Evolutionary conservation across 495 filamentous ascomycete species (phyloP).

Genomic region (Thozetella sp.): DNA sequence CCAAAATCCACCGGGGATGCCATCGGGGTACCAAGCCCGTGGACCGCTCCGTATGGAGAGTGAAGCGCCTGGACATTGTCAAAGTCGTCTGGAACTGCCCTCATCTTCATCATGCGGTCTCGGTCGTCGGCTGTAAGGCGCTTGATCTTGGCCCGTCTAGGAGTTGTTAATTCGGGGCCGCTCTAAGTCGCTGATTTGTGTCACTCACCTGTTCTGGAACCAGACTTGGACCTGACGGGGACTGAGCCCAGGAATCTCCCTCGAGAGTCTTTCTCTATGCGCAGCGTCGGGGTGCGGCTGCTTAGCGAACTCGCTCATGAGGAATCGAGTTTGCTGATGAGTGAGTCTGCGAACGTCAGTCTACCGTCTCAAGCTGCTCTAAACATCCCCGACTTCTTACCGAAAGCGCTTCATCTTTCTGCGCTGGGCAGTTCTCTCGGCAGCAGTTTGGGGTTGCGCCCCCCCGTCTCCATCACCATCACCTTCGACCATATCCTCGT

Average conservation of each 20-base stretch:
- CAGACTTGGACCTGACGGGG: constrained; percentile 97
- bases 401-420: constrained; percentile 96
- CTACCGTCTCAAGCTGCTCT: constrained; percentile 8
- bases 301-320: constrained; percentile 97
- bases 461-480: constrained; percentile 40
- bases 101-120: constrained; percentile 90
- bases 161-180: constrained; percentile 28
- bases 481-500: constrained; percentile 50
- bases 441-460: constrained; percentile 62
- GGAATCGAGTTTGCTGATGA: constrained; percentile 93
- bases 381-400: constrained; percentile 39
- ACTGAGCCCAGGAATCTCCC: constrained; percentile 91
- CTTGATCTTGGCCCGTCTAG: constrained; percentile 92
- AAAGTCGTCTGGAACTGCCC: constrained; percentile 89
- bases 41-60: constrained; percentile 66
- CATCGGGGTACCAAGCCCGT: constrained; percentile 55
- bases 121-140: constrained; percentile 90
- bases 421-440: constrained; percentile 75
- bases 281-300: constrained; percentile 95
- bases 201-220: constrained; percentile 92
- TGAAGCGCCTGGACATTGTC: constrained; percentile 90
- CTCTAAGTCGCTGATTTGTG: constrained; percentile 5
- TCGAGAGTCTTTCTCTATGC: constrained; percentile 85
- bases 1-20: constrained; percentile 58
- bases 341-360: constrained; percentile 68